These are phyloP conservation scores for Saccharomycopsis phalli DNA, from an alignment of 1,139 yeast genomes.

Conservation along the genomic window DNA sequence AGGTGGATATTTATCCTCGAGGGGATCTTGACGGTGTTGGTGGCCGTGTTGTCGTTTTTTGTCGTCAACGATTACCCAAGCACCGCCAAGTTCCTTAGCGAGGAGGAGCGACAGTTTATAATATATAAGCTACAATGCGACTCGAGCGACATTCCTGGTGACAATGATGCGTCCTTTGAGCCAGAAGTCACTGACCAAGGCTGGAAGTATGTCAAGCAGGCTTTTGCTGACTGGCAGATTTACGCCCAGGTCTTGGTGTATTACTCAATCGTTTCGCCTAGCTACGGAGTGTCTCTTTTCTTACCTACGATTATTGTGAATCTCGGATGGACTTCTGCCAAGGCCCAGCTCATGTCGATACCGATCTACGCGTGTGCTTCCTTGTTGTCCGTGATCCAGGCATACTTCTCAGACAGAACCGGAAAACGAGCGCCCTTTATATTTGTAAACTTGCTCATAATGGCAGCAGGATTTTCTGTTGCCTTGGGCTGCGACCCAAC, in stretches of 20 bases:
- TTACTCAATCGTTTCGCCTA: conserved; percentile 21
- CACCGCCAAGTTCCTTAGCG: conserved; percentile 38
- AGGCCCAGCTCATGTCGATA: conserved; percentile 29
- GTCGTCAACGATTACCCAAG: conserved; percentile 43
- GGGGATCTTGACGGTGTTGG: conserved; percentile 44
- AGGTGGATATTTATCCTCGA: conserved; percentile 54
- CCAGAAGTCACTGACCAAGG: conserved; percentile 21
- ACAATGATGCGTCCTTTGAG: conserved; percentile 18
- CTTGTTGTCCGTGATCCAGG: conserved; percentile 26
- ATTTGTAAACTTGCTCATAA: conserved; percentile 25
- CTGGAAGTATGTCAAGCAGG: conserved; percentile 24
- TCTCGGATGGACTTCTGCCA: conserved; percentile 28
- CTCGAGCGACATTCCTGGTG: conserved; percentile 12
- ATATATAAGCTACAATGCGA: conserved; percentile 36
- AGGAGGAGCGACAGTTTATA: conserved; percentile 38
- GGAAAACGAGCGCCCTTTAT: conserved; percentile 31
- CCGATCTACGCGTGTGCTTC: conserved; percentile 33
- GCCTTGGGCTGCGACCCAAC: conserved; percentile 24
- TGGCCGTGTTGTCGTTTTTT: conserved; percentile 39
- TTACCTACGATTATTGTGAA: conserved; percentile 28
- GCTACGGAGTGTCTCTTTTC: conserved; percentile 29
- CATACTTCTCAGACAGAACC: conserved; percentile 28
- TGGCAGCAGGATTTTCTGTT: conserved; percentile 30
- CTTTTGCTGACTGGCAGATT: conserved; percentile 24
- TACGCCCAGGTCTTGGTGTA: conserved; percentile 21